Evolutionary conservation across 2,329 filamentous ascomycete genomes (phyloP).

Genomic region (Alternaria triticimaculans): DNA sequence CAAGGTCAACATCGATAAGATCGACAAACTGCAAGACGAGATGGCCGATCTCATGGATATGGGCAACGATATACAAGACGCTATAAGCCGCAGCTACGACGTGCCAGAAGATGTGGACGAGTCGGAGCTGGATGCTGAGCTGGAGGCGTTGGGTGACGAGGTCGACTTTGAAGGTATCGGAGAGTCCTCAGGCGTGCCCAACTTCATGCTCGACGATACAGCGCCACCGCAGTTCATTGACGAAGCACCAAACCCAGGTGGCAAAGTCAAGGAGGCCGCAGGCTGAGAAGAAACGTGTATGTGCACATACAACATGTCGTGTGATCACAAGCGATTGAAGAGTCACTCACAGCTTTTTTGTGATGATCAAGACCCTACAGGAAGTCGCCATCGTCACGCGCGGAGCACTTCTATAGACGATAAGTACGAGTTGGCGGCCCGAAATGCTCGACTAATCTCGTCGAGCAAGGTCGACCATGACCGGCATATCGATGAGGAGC

Average conservation of each 20-base stretch:
- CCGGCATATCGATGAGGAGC: too few species aligned
- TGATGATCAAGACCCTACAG: neutral
- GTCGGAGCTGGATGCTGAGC: conserved; percentile 91
- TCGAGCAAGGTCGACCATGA: neutral
- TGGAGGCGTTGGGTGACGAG: conserved; percentile 93
- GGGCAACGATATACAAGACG: conserved; percentile 98
- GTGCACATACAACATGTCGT: neutral
- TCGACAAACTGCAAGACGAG: conserved; percentile 96
- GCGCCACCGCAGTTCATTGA: conserved; percentile 87
- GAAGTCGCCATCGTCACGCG: neutral
- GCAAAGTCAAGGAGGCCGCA: conserved; percentile 83
- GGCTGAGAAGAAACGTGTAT: conserved; percentile 46
- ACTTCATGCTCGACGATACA: conserved; percentile 88
- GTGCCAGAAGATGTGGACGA: conserved; percentile 97
- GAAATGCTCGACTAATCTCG: too few species aligned
- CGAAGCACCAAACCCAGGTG: conserved; percentile 72
- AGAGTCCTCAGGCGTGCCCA: conserved; percentile 69
- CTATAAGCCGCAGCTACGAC: conserved; percentile 87
- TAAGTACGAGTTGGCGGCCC: neutral
- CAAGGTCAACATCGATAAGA: conserved; percentile 96
- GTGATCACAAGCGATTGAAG: neutral
- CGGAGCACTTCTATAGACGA: rapidly evolving
- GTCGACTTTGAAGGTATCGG: conserved; percentile 81
- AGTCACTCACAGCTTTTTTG: neutral
- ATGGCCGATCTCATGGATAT: conserved; percentile 98